Conservation (phyloP, 768 basidiomycete species). For the Leccinum truebloodii region DNA sequence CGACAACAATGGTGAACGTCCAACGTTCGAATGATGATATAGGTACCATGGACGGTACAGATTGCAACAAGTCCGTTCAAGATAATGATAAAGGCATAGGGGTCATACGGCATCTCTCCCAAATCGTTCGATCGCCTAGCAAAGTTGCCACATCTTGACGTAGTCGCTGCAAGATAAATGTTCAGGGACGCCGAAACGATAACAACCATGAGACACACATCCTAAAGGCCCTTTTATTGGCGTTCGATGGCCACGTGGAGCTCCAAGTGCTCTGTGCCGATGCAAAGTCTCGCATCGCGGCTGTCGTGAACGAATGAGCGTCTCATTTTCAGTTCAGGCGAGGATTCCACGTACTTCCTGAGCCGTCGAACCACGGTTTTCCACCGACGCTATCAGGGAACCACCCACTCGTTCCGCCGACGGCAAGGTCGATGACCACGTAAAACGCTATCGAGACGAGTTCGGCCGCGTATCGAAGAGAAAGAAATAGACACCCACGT, state of each 20-base stretch:
- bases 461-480: background rate
- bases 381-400: conserved; percentile 52
- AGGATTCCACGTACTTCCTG: conserved; percentile 41
- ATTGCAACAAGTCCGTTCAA: conserved; percentile 3
- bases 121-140: conserved; percentile 9
- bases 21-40: background rate
- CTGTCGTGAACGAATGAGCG: conserved; percentile 18
- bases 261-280: conserved; percentile 64
- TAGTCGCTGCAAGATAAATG: conserved; percentile 23
- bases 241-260: conserved; percentile 68
- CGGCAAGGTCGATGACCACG: conserved; percentile 77
- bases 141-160: conserved; percentile 37
- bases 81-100: background rate
- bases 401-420: conserved; percentile 73
- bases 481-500: conserved; percentile 25
- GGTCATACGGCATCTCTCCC: background rate
- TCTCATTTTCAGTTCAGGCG: conserved; percentile 15
- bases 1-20: background rate
- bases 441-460: conserved; percentile 63
- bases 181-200: background rate
- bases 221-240: conserved; percentile 65
- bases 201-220: conserved; percentile 42
- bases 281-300: conserved; percentile 76
- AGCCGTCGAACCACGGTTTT: conserved; percentile 60
- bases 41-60: background rate